Base-by-base conservation (phyloP, 2,329 filamentous ascomycete genomes). In the Stachybotrys echinatus region DNA sequence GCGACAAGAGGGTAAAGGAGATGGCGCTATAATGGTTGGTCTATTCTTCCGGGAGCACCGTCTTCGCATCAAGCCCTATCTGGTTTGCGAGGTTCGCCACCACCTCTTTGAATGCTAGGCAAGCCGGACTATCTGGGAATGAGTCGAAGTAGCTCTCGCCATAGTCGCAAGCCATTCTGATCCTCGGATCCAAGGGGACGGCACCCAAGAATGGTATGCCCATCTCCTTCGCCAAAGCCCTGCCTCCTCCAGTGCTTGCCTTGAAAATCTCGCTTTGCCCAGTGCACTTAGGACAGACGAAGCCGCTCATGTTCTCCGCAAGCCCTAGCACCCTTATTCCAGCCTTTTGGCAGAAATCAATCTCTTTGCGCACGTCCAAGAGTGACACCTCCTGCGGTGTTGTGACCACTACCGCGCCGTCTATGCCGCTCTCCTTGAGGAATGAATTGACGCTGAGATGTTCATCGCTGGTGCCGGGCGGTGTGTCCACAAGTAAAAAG, bases 261-360 rank as follows among this genome's bases (percentile, higher is more conserved):
- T 84, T 80, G 74, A 99, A 99, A 46, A 99, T 96, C 66, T 95
- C 83, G 61, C 79, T 86, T 65, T 84, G 75, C 57, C 91, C 84
- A 49, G 83, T 88, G 70, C 94, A 99, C 50, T 89, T 92, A 10
- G 92, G 92, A 64, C 94, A 99, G 48, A 99, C 92, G 60, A 97
- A 99, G 4, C 91, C 90, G 51, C 86, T 89, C 94, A 99, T 99
- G 65, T 99, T 99, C 75, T 99, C 94, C 17, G 96, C 94, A 39
- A 99, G 75, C 0, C 94, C 94, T 4, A 99, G 69, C 6, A 99
- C 83, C 45, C 77, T 80, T 58, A 99, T 97, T 4, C 89, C 90
- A 1, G 94, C 94, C 71, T 99, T 99, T 51, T 85, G 79, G 70
- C 95, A 99, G 64, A 99, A 99, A 64, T 99, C 92, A 51, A 99